These are phyloP conservation scores for Coemansia sp. DNA, from an alignment of 192 early-diverging fungal genomes.

Conservation along the genomic window DNA sequence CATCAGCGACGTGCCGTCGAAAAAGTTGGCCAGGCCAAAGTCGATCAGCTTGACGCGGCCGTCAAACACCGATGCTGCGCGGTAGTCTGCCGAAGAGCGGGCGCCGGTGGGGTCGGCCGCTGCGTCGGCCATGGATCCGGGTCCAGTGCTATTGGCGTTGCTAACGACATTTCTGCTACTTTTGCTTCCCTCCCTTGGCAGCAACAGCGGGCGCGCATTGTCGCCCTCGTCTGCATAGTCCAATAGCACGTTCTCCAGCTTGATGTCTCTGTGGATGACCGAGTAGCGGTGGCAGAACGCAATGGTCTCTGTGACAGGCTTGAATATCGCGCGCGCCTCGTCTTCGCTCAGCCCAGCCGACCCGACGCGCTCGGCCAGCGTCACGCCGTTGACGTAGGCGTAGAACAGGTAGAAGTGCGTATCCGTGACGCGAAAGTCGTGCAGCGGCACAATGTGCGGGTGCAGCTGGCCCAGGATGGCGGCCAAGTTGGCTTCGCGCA, in stretches of 20 bases:
- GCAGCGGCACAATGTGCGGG: constrained; percentile 50
- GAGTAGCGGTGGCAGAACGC: constrained; percentile 61
- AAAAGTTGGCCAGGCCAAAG: constrained; percentile 88
- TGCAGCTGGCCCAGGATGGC: constrained; percentile 50
- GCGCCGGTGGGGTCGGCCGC: no score
- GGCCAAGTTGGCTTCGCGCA: constrained; percentile 52
- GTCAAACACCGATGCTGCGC: constrained; percentile 16
- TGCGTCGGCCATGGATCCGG: no score
- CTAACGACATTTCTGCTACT: background rate
- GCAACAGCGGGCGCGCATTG: constrained; percentile 8
- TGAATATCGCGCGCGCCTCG: constrained; percentile 37
- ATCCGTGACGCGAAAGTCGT: constrained; percentile 51
- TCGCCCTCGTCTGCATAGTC: constrained; percentile 30
- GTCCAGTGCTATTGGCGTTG: no score
- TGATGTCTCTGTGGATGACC: constrained; percentile 87
- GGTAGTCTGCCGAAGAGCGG: background rate
- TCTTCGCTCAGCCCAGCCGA: constrained; percentile 30
- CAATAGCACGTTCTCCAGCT: constrained; percentile 85
- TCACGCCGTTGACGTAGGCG: constrained; percentile 44
- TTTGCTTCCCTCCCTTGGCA: background rate
- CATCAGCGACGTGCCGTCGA: constrained; percentile 62
- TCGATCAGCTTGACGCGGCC: constrained; percentile 84
- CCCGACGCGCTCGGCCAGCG: constrained; percentile 48
- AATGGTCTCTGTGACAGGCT: constrained; percentile 44
- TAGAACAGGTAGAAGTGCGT: constrained; percentile 57